Base-by-base conservation (phyloP, 805 yeast genomes). In the Debaryomyces hansenii region DNA sequence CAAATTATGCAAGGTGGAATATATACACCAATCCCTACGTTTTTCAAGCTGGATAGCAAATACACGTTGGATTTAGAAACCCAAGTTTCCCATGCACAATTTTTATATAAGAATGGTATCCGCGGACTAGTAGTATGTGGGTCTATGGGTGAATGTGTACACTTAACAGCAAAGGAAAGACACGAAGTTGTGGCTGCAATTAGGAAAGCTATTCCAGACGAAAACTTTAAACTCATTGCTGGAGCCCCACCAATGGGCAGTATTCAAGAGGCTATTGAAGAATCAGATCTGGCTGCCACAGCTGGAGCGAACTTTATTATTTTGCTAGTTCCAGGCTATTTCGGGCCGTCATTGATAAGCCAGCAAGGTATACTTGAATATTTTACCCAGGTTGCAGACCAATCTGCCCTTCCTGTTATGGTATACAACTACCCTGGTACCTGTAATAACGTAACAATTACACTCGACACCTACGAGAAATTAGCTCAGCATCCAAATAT, bases 61-160 rank as follows among this genome's bases (percentile, higher is more conserved):
- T 59, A 54, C 34, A 55, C 64, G 3, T 44, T 69, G 15, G 51
- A 48, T 28, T 48, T 64, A 20, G 66, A 59, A 1, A 55, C 70
- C 28, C 71, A 65, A 48, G 54, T 56, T 24, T 49, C 50, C 29
- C 73, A 69, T 40, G 67, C 69, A 11, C 56, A 58, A 41, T 48
- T 56, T 42, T 48, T 66, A 42, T 53, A 62, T 36, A 46, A 45
- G 5, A 53, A 50, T 28, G 73, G 74, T 6, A 61, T 70, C 24
- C 52, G 54, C n/a, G 71, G 72, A 18, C 50, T 69, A 20, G 71
- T 69, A 11, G 59, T 67, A 9, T 54, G 70, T 8, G 75, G 75
- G 1, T 68, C 74, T 4, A 68, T 69, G 63, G 75, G 75, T 9
- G 75, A 70, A 50, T 63, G 70, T 15, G 52, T 60, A 12, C 70